Conservation (phyloP, 2,329 filamentous ascomycete genomes). For the Ceratocystis huliohia region DNA sequence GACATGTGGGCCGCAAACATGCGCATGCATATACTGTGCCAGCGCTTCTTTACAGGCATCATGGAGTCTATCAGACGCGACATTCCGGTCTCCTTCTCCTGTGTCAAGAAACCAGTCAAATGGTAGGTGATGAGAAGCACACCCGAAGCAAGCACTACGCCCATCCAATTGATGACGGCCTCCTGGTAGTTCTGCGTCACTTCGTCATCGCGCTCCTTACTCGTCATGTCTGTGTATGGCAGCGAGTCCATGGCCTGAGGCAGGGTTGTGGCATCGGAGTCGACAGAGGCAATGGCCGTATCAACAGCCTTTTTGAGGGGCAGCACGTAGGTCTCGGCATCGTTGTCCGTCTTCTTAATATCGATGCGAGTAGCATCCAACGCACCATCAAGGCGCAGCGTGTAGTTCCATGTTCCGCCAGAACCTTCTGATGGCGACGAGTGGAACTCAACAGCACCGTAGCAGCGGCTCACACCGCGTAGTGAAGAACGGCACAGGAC, state of each 20-base stretch:
- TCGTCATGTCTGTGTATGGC: slow-evolving; percentile 60
- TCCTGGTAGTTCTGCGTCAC: slow-evolving; percentile 59
- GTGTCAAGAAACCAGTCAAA: slow-evolving; percentile 71
- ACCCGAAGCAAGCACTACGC: slow-evolving; percentile 64
- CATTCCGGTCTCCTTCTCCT: slow-evolving; percentile 77
- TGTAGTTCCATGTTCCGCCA: slow-evolving; percentile 70
- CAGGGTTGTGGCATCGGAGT: slow-evolving; percentile 29
- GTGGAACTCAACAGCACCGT: slow-evolving; percentile 60
- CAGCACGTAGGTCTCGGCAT: slow-evolving; percentile 62
- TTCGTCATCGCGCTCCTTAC: slow-evolving; percentile 49
- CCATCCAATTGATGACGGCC: slow-evolving; percentile 59
- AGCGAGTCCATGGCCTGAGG: slow-evolving; percentile 49
- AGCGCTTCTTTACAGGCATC: slow-evolving; percentile 63
- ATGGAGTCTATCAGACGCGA: slow-evolving; percentile 81
- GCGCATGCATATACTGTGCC: slow-evolving; percentile 67
- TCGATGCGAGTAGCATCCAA: slow-evolving; percentile 49
- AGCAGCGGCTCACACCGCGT: slow-evolving; percentile 57
- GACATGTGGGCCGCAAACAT: slow-evolving; percentile 67
- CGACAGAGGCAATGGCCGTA: slow-evolving; percentile 49
- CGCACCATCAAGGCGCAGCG: slow-evolving; percentile 60
- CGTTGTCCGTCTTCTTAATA: slow-evolving; percentile 53
- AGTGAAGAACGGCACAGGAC: slow-evolving; percentile 51
- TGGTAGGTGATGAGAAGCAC: slow-evolving; percentile 78
- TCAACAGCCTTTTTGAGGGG: slow-evolving; percentile 73
- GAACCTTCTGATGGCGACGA: slow-evolving; percentile 61